Evolutionary conservation across 768 basidiomycete species (phyloP), one percentile per base, ranked within the genome.

Genomic region (Suillus plorans): DNA sequence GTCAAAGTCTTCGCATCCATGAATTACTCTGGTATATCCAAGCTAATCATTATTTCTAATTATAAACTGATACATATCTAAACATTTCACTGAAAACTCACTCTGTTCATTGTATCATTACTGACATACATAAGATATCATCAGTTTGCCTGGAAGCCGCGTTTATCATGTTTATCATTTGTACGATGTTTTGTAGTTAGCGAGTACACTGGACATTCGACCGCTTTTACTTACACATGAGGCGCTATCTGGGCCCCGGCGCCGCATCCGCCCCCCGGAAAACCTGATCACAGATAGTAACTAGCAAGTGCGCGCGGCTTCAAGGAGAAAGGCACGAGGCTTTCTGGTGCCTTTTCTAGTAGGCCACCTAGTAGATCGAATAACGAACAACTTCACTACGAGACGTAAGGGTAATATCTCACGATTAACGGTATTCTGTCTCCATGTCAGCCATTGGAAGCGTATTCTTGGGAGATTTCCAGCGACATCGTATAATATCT

Each of bases 381-480:
- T n/a, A 56, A 37, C 34, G 36, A 37, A 37, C 34, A 37, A 57
- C 36, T n/a, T 36, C 55, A 56, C 34, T 56, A 8, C 56, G 22
- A 22, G 14, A 37, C 22, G 53, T 34, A n/a, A 56, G 20, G 12
- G 13, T 14, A 57, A 25, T 58, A 58, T 58, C 57, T 58, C 37
- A 58, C 37, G 57, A 63, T 25, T 53, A 37, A 49, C 65, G 60
- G 60, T 57, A 8, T 37, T 37, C 55, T 61, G 62, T 60, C 47
- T 56, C 60, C 61, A 85, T 86, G 86, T 77, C 86, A 56, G 80
- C 74, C 68, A 84, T 93, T 62, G 91, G 92, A 59, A 91, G 89
- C 71, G 91, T 90, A 28, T 94, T 94, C 76, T 82, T 94, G 62
- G 92, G 92, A 63, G 92, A 94, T 78, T 75, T 86, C 9, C 85